Base-by-base conservation (phyloP, 768 basidiomycete species). In the Pluteus cervinus region DNA sequence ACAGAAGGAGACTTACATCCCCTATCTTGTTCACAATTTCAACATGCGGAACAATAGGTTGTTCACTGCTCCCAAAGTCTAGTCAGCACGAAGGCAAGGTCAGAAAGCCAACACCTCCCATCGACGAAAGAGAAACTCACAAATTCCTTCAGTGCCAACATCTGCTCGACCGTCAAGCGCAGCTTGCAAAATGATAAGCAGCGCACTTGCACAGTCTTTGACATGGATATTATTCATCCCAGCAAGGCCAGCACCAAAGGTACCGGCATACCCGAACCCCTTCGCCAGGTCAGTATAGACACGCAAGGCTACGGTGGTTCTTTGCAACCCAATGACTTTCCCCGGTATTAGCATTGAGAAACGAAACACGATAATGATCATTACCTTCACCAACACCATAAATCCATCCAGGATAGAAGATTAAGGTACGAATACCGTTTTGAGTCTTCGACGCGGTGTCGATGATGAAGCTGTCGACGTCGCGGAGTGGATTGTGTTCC, bases 391-490 rank as follows among this genome's bases (percentile, higher is more conserved):
- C 63, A 12, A 68, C 41, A 3, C 69, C 66, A 43, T 67, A 72
- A 2, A 71, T 63, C 57, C 65, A 57, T 15, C 48, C 59, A 8
- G 69, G 69, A 33, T 53, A 63, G 22, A 63, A 50, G 36, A 70
- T 65, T 29, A 68, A 63, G 4, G 71, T 70, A 24, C 69, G 63
- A 18, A 73, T 48, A 41, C 65, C 57, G 21, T 54, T n/a, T n/a
- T n/a, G n/a, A n/a, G n/a, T 58, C 7, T 61, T 58, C 7, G 54
- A 60, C 5, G 65, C 68, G 9, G 68, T 68, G 37, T 56, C 63
- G 5, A 63, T 49, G 31, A 72, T 65, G 52, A 48, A 42, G 15
- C 26, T 43, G 30, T 58, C 57, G 8, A 48, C 49, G 10, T 50
- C 36, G n/a, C 50, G 20, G 43, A 55, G 53, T 7, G 43, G 36